Evolutionary conservation across 2,329 filamentous ascomycete species (phyloP), one percentile per base, ranked within the genome.

Genomic region (Domatiomyces catenatus): DNA sequence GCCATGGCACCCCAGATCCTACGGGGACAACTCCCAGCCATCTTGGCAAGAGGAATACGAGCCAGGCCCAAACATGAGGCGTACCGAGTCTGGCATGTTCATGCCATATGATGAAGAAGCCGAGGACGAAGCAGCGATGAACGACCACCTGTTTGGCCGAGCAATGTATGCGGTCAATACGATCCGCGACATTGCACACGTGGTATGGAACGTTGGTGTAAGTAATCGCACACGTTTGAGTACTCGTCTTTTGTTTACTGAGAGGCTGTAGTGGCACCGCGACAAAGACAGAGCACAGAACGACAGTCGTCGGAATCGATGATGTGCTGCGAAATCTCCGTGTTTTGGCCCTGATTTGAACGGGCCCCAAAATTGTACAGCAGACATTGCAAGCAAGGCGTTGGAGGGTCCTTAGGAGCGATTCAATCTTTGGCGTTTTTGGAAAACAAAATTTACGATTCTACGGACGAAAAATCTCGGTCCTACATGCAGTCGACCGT

Each of bases 71-170:
- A 81, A 81, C 48, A 81, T 93, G 72, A 80, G 83, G 55, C 76
- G 88, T 58, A 93, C 86, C 18, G 74, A 80, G 48, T 92, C 86
- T 42, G 88, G 87, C 58, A 93, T 94, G 86, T 84, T 94, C 60
- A 89, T 93, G 84, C 86, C 87, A 6, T 84, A 82, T 59, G 84
- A 88, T 59, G 83, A 88, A 59, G 80, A 80, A 53, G 84, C 87
- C 56, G 71, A 75, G 48, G 74, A 77, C 66, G 63, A 74, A 43
- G 66, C 70, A 2, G 67, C 69, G 6, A 67, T 74, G 54, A 77
- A 71, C 61, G 72, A 75, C 48, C 83, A 83, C 46, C 74, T 93
- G 50, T 77, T 93, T 62, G 84, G 85, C 54, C 80, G 82, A 60
- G 81, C 93, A 47, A 80, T 89, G 63, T 85, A 93, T 68, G 90